Evolutionary conservation across 2,329 filamentous ascomycete genomes (phyloP).

Genomic region (Aureobasidium sp.): DNA sequence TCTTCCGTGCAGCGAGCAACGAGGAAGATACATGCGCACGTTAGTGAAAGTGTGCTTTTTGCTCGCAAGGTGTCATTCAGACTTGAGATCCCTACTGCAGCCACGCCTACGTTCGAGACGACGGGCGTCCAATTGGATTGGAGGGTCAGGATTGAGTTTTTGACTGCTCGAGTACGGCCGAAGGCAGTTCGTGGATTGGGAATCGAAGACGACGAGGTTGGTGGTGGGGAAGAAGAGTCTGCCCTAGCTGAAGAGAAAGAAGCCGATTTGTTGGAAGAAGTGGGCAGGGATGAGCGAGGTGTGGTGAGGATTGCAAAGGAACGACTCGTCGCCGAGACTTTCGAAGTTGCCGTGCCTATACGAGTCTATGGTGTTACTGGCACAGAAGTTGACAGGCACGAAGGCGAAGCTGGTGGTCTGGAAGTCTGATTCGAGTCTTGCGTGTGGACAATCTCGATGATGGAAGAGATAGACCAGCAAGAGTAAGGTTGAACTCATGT

Average conservation of each 20-base stretch:
- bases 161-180: conserved; percentile 54
- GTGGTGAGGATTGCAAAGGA: conserved; percentile 27
- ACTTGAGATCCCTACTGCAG: conserved; percentile 71
- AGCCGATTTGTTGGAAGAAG: conserved; percentile 25
- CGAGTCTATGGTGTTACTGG: conserved; percentile 26
- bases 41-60: conserved; percentile 75
- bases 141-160: conserved; percentile 87
- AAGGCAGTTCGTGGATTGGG: conserved; percentile 15
- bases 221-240: conserved; percentile 48
- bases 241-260: conserved; percentile 50
- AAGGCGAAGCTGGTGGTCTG: conserved; percentile 10
- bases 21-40: conserved; percentile 66
- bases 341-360: conserved; percentile 30
- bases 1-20: conserved; percentile 83
- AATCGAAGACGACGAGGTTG: conserved; percentile 42
- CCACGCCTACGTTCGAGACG: conserved; percentile 86
- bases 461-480: background rate
- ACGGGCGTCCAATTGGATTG: conserved; percentile 80
- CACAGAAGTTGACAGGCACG: conserved; percentile 12
- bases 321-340: conserved; percentile 26
- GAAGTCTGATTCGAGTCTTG: conserved; percentile 8
- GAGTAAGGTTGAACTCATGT: background rate
- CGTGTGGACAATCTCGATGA: background rate
- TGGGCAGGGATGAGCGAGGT: conserved; percentile 28
- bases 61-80: conserved; percentile 70